Percentiles rank a stretch among this genome's conserved stretches.
Conservation (phyloP, 495 filamentous ascomycete genomes). For the Cercophora scortea region DNA sequence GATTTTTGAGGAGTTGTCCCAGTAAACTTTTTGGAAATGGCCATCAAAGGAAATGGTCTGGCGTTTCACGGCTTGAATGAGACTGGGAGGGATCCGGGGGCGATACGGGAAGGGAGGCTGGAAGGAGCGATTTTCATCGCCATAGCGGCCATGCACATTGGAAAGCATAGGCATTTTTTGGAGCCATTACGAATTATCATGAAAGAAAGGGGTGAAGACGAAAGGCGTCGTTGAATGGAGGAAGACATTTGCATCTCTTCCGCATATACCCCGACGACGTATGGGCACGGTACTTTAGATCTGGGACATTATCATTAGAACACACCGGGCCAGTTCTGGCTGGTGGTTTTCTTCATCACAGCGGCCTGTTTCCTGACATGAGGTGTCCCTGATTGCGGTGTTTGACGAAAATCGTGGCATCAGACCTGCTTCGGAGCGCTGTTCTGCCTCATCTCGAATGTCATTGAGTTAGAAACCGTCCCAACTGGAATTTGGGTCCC, state of each 20-base stretch:
- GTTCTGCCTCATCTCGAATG: too few species aligned
- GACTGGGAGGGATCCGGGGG: not conserved
- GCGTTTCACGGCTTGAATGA: not conserved
- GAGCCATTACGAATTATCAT: slow-evolving; percentile 1
- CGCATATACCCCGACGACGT: not conserved
- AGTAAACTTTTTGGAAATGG: slow-evolving; percentile 10
- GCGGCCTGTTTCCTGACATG: too few species aligned
- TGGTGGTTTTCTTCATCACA: too few species aligned
- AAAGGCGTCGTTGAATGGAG: not conserved
- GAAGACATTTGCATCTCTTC: not conserved
- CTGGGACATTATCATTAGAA: too few species aligned
- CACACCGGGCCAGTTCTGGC: too few species aligned
- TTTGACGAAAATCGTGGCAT: too few species aligned
- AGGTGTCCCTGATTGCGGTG: too few species aligned
- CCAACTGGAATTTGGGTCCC: too few species aligned
- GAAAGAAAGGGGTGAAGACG: not conserved
- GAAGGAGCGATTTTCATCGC: not conserved
- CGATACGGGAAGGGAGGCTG: not conserved
- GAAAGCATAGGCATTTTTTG: slow-evolving; percentile 4
- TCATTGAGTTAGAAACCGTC: too few species aligned
- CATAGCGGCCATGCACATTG: not conserved
- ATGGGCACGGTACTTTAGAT: too few species aligned
- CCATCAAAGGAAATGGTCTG: not conserved
- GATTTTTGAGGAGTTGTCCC: slow-evolving; percentile 58
- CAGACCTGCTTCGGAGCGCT: too few species aligned